phyloP scores from a whole-genome alignment of 2,329 filamentous ascomycete species.

The Pseudocercospora eumusae region DNA sequence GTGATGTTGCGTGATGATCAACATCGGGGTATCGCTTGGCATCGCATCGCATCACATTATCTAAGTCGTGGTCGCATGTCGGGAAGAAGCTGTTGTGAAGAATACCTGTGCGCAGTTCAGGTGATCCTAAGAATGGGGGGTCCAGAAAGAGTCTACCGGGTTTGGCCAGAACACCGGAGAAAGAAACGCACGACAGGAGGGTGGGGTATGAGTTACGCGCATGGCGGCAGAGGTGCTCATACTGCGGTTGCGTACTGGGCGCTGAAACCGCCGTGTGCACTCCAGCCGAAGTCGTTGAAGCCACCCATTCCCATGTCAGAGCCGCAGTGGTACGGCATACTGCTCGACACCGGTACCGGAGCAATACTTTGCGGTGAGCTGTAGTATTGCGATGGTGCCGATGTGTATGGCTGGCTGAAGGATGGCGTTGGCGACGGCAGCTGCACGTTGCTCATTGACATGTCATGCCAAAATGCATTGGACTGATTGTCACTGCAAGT shows the following conservation, averaged over 20 bases:
- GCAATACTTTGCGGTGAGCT: slow-evolving; percentile 73
- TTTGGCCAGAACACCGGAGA: slow-evolving; percentile 47
- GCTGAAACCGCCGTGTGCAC: slow-evolving; percentile 75
- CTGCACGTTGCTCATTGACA: slow-evolving; percentile 70
- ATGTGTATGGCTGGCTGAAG: slow-evolving; percentile 74
- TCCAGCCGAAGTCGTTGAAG: slow-evolving; percentile 82
- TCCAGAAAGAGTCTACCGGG: slow-evolving; percentile 37
- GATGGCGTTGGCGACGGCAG: slow-evolving; percentile 77
- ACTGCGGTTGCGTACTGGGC: slow-evolving; percentile 72
- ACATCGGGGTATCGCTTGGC: slow-evolving; percentile 44
- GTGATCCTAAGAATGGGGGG: slow-evolving; percentile 28
- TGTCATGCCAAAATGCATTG: slow-evolving; percentile 74
- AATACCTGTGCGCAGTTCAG: slow-evolving; percentile 43
- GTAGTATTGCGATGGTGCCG: slow-evolving; percentile 64
- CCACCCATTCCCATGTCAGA: slow-evolving; percentile 62
- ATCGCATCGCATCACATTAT: slow-evolving; percentile 44
- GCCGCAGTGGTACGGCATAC: slow-evolving; percentile 81
- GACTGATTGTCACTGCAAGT: slow-evolving; percentile 71
- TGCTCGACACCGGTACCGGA: slow-evolving; percentile 80
- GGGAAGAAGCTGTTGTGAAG: slow-evolving; percentile 25
- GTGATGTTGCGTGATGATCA: slow-evolving; percentile 43
- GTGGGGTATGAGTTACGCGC: slow-evolving; percentile 39
- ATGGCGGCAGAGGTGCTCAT: slow-evolving; percentile 65
- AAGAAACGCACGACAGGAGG: slow-evolving; percentile 31
- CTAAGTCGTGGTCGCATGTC: slow-evolving; percentile 45